Evolutionary conservation across 2,329 filamentous ascomycete species (phyloP).

Genomic region (Xylariaceae sp.): DNA sequence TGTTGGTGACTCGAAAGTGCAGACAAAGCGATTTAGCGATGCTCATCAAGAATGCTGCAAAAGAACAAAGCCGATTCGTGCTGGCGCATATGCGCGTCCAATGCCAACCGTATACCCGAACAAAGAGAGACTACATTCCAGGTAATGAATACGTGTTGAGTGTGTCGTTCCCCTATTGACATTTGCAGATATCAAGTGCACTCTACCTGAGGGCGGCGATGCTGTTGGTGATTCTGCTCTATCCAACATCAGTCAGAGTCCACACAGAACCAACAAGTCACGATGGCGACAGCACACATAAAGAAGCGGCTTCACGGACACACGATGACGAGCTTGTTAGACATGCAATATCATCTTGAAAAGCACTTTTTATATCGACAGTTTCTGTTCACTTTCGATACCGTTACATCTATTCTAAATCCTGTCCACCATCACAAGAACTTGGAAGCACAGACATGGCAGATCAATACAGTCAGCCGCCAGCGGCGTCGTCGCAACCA

Average conservation of each 20-base stretch:
- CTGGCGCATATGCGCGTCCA: neutral
- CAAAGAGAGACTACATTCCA: neutral
- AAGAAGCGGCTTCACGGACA: neutral
- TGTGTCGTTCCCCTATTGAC: neutral
- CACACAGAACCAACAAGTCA: neutral
- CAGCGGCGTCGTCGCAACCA: neutral
- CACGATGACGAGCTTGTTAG: neutral
- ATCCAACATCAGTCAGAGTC: neutral
- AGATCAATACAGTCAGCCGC: neutral
- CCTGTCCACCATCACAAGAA: neutral
- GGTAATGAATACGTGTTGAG: neutral
- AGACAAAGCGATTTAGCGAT: neutral
- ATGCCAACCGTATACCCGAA: neutral
- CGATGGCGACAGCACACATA: neutral
- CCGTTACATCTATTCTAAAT: neutral
- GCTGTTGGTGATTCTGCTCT: neutral
- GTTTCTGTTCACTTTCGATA: neutral
- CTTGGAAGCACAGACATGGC: neutral
- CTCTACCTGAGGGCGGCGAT: neutral
- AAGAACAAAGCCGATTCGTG: neutral
- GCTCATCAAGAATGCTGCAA: neutral
- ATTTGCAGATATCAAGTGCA: neutral
- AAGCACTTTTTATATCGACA: neutral
- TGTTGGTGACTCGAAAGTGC: neutral
- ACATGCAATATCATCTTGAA: neutral